Evolutionary conservation across 352 stramenopile species (phyloP), one percentile per base, ranked within the genome.

Genomic region (Phytophthora gonapodyides): DNA sequence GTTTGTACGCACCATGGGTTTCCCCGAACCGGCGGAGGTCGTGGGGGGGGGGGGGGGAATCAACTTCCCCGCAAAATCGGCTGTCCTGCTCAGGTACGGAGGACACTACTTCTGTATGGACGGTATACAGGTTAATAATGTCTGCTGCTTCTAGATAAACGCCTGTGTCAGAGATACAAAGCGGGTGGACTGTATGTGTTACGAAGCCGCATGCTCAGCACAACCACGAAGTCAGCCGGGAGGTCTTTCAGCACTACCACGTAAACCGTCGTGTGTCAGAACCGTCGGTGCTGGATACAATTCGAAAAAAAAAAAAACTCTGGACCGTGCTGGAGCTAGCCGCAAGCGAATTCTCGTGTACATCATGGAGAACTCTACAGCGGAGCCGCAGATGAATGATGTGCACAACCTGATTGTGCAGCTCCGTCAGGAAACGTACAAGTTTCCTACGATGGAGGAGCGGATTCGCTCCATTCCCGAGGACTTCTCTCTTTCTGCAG

Each of bases 261-360:
- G 36, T 55, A 42, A 44, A 3, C 4, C 55, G 44, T 2, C 21
- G 30, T 7, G 27, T 62, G 5, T 43, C n/a, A 9, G 21, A 55
- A 44, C 35, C 15, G 47, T 53, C 0, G 46, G n/a, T n/a, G n/a
- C n/a, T n/a, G n/a, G n/a, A n/a, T n/a, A n/a, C n/a, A n/a, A n/a
- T n/a, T n/a, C n/a, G n/a, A n/a, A n/a, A n/a, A n/a, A n/a, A n/a
- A n/a, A n/a, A n/a, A n/a, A 49, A 7, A 57, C 31, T 7, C 40
- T 58, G 1, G 31, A 49, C 24, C 21, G 46, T 9, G 46, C 30
- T 24, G 46, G 40, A 12, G 47, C 46, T 0, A 64, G n/a, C 17
- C 16, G 31, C 17, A 64, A 64, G 11, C 36, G 33, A 7, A 57
- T 64, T 53, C 31, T 64, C 3, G 40, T 48, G 41, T 53, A 58